Base-by-base conservation (phyloP, 2,329 filamentous ascomycete species). In the Fusarium falciforme region DNA sequence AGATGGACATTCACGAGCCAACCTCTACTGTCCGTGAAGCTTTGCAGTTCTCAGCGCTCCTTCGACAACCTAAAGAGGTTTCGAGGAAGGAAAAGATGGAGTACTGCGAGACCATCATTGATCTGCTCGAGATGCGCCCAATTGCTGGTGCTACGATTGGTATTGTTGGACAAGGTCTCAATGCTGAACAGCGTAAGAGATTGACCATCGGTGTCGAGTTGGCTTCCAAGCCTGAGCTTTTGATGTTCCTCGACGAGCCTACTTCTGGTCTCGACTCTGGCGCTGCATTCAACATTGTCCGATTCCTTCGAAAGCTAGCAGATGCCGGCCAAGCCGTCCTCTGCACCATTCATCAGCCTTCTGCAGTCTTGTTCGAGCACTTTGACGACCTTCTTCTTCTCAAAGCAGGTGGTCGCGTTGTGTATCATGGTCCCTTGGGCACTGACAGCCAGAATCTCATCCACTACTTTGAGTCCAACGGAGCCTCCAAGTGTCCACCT, bases 31-130 rank as follows among this genome's bases (percentile, higher is more conserved):
- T 93, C 0, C 85, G 90, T 2, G 92, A 93, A 71, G 91, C 91
- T 0, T 82, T 93, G 0, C 87, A 87, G 31, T 93, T 93, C 77
- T 92, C 90, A 0, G 92, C 92, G 0, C 83, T 91, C 0, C 85
- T 93, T 0, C 87, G 92, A 3, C 91, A 93, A 72, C 87, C 88
- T 0, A 84, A 85, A 20, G 86, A 91, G 31, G 87, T 90, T 0
- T 80, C 91, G 0, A 78, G 84, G 1, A 75, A 88, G 52, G 91
- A 93, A 68, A 94, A 93, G 79, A 88, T 92, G 57, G 89, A 87
- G 1, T 93, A 93, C 68, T 91, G 89, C 65, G 91, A 93, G 77
- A 90, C 87, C 9, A 89, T 94, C 55, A 90, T 93, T n/a, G 87
- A 91, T 57, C 83, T 94, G 0, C 83, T 94, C 0, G 92, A 94